Conservation (phyloP, 495 filamentous ascomycete species). For the Trichoderma gamsii region DNA sequence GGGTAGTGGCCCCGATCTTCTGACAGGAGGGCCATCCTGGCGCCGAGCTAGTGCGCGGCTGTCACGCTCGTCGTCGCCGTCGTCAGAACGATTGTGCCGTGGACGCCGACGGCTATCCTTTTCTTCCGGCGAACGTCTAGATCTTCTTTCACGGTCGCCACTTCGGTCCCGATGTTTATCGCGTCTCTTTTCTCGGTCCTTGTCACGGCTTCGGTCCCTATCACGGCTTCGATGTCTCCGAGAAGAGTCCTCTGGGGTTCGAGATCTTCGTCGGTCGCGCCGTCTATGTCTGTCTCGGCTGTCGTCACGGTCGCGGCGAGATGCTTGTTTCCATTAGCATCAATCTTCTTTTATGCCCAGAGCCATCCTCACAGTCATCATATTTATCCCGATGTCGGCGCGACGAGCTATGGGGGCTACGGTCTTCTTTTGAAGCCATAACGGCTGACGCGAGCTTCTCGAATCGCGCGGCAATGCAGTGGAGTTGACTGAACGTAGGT, state of each 20-base stretch:
- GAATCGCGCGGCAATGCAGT: not conserved
- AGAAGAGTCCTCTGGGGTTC: not conserved
- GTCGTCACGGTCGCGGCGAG: not conserved
- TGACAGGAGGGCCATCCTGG: conserved; percentile 27
- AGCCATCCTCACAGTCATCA: not conserved
- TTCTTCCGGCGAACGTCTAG: conserved; percentile 9
- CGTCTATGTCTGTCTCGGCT: conserved; percentile 6
- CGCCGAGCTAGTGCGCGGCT: conserved; percentile 15
- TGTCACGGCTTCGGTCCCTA: conserved; percentile 13
- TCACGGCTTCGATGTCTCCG: conserved; percentile 1
- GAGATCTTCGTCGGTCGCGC: conserved; percentile 3
- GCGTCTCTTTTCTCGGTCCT: conserved; percentile 7
- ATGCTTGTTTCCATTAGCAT: not conserved
- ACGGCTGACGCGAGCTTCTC: not conserved
- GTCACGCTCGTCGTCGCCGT: conserved; percentile 15
- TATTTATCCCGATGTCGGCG: not conserved
- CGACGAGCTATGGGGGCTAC: not conserved
- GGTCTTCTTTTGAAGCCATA: not conserved
- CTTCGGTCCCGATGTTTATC: conserved; percentile 1
- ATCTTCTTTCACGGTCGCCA: conserved; percentile 17
- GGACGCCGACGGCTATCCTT: not conserved
- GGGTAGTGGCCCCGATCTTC: conserved; percentile 54
- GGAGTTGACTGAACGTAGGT: not conserved
- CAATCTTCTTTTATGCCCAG: not conserved
- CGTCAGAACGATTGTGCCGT: conserved; percentile 16